Conservation (phyloP, 2,329 filamentous ascomycete species). For the Davidsoniella eucalypti region DNA sequence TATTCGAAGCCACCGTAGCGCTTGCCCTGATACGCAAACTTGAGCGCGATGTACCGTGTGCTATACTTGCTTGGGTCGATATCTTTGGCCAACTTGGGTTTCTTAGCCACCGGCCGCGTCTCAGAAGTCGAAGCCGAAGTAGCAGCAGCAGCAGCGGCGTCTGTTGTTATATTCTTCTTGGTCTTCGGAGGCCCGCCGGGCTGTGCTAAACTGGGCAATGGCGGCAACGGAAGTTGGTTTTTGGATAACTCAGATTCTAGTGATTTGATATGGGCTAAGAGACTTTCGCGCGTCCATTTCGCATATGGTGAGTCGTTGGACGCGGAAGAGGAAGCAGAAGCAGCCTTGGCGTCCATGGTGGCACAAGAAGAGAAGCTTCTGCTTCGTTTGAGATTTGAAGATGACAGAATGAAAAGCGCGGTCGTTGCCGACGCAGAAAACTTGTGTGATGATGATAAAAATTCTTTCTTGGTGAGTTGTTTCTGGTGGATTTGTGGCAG, state of each 20-base stretch:
- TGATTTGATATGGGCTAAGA: conserved; percentile 49
- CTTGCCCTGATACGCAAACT: conserved; percentile 84
- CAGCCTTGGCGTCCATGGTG: conserved; percentile 5
- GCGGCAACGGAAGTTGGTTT: conserved; percentile 11
- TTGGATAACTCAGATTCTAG: conserved; percentile 49
- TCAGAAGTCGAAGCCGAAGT: too few species aligned
- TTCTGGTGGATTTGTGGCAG: too few species aligned
- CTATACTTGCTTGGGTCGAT: conserved; percentile 71
- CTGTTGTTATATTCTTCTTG: conserved; percentile 9
- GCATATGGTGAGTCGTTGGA: conserved; percentile 33
- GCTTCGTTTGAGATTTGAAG: not conserved
- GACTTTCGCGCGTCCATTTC: conserved; percentile 49
- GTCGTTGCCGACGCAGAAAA: not conserved
- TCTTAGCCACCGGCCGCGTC: conserved; percentile 16
- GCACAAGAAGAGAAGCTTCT: conserved; percentile 6
- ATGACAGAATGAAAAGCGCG: not conserved
- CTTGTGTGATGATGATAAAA: not conserved
- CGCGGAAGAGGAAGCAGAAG: conserved; percentile 1
- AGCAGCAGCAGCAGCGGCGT: not conserved
- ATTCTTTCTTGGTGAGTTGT: too few species aligned
- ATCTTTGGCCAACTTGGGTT: conserved; percentile 25
- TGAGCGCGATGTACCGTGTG: conserved; percentile 74
- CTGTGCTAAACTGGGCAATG: conserved; percentile 9
- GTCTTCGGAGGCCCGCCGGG: conserved; percentile 3
- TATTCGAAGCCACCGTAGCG: conserved; percentile 90